phyloP scores from a whole-genome alignment of 192 early-diverging fungal genomes.

The Coemansia sp. region DNA sequence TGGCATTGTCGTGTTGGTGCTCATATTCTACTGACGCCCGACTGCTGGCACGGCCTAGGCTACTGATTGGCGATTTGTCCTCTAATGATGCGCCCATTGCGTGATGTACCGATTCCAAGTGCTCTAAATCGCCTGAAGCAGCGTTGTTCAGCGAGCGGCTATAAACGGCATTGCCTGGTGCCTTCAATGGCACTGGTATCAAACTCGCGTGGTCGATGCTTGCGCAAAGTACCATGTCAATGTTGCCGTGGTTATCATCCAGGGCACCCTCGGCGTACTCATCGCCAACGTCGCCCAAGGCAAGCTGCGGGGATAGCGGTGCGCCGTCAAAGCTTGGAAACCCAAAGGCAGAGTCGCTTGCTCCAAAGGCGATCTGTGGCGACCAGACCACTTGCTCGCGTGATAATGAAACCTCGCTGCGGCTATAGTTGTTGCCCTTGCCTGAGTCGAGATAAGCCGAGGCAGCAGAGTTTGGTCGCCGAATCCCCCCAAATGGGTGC shows the following conservation, averaged over 20 bases:
- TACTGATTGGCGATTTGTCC: constrained; percentile 3
- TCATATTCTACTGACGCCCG: neutral
- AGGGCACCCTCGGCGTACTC: constrained; percentile 11
- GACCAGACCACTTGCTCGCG: constrained; percentile 50
- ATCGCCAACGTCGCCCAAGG: constrained; percentile 21
- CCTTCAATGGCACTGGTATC: neutral
- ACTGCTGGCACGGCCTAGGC: constrained; percentile 6
- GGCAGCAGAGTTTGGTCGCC: constrained; percentile 16
- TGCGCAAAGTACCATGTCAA: neutral
- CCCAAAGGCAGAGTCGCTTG: constrained; percentile 27
- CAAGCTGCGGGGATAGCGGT: neutral
- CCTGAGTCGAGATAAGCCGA: constrained; percentile 20
- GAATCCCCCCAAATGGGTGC: constrained; percentile 16
- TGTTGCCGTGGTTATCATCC: neutral
- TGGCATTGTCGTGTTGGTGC: neutral
- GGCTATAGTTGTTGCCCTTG: constrained; percentile 18
- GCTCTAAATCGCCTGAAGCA: neutral
- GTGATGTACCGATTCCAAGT: neutral
- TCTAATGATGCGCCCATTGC: neutral
- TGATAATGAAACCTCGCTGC: constrained; percentile 41
- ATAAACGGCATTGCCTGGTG: neutral
- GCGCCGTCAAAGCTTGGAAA: constrained; percentile 6
- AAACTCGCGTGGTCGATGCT: neutral
- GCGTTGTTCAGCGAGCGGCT: neutral
- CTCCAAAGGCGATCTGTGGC: constrained; percentile 32